phyloP scores from a whole-genome alignment of 176 grass and related monocot genomes.

The Cenchrus purpureus region DNA sequence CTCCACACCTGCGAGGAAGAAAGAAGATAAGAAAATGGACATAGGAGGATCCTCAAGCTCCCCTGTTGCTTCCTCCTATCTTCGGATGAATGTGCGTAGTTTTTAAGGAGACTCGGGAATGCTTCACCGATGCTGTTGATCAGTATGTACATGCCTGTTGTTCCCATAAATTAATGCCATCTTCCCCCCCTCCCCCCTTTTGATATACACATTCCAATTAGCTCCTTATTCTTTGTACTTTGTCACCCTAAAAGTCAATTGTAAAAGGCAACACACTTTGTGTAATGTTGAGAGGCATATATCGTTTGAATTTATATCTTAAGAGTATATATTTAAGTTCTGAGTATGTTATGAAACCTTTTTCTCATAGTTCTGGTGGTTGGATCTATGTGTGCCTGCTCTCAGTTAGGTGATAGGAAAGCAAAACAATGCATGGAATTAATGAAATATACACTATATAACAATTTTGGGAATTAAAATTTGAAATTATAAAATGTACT shows the following conservation, averaged over 20 bases:
- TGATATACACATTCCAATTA: constrained; percentile 27
- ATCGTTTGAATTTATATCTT: neutral
- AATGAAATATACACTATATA: neutral
- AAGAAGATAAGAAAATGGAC: constrained; percentile 40
- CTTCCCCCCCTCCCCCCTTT: neutral
- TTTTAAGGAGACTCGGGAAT: neutral
- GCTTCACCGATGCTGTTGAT: constrained; percentile 27
- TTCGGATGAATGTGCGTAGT: constrained; percentile 66
- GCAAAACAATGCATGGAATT: neutral
- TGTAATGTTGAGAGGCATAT: constrained; percentile 1
- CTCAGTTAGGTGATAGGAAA: neutral
- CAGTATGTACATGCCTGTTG: constrained; percentile 50
- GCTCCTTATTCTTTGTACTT: constrained; percentile 5
- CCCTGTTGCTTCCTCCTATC: constrained; percentile 50
- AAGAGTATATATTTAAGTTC: constrained; percentile 7
- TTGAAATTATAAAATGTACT: neutral
- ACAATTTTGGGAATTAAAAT: neutral
- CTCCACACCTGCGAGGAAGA: constrained; percentile 58
- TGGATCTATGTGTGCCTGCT: neutral
- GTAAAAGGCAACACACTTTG: neutral
- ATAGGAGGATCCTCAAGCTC: constrained; percentile 50
- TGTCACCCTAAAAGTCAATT: constrained; percentile 2
- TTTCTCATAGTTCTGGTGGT: neutral
- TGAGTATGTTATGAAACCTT: neutral
- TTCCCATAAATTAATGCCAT: constrained; percentile 19